Conservation (phyloP, 305 asterid genomes). For the Fraxinus paxiana region DNA sequence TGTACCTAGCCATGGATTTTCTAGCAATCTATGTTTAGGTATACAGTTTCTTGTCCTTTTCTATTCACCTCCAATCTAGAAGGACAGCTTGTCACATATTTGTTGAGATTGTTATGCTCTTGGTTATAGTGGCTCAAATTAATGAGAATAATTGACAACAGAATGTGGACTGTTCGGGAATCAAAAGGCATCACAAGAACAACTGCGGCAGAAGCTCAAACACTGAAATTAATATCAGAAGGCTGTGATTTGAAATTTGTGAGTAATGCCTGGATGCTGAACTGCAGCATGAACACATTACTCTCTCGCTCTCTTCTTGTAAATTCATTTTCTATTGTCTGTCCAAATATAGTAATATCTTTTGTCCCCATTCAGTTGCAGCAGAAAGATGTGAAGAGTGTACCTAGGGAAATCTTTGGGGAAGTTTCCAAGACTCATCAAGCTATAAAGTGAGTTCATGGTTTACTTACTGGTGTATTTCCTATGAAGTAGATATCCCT, state of each 20-base stretch:
- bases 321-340: not conserved
- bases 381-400: constrained; percentile 50
- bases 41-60: not conserved
- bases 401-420: constrained; percentile 43
- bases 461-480: not conserved
- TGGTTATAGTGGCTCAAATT: constrained; percentile 3
- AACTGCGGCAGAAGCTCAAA: constrained; percentile 56
- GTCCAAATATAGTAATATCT: constrained; percentile 3
- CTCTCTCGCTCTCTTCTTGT: constrained; percentile 2
- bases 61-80: not conserved
- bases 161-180: constrained; percentile 63
- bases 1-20: constrained; percentile 10
- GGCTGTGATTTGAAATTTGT: constrained; percentile 63
- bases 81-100: not conserved
- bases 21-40: constrained; percentile 3
- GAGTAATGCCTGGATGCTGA: constrained; percentile 15
- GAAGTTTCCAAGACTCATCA: constrained; percentile 51
- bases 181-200: constrained; percentile 56
- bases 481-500: not conserved
- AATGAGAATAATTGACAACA: constrained; percentile 26
- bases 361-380: constrained; percentile 24
- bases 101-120: constrained; percentile 3
- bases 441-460: constrained; percentile 50
- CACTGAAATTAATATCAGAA: constrained; percentile 65
- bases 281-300: not conserved